phyloP scores from a whole-genome alignment of 2,329 filamentous ascomycete species.

The Xylariaceae sp. region DNA sequence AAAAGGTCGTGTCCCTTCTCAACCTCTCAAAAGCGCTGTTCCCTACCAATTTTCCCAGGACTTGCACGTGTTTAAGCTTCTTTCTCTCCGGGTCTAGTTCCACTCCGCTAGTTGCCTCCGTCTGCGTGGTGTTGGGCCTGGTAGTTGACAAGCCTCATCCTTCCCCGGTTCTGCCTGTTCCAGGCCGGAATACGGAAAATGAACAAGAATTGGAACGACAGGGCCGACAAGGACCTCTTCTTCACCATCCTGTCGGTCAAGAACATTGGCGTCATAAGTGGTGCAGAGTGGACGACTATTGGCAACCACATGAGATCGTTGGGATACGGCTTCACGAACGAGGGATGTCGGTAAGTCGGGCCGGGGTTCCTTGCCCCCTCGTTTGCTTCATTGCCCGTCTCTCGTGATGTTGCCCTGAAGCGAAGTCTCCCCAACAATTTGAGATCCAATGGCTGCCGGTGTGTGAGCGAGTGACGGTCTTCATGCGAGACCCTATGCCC shows the following conservation, averaged over 20 bases:
- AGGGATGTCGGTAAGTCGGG: constrained; percentile 51
- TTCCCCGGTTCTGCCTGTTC: not conserved
- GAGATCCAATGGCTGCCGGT: too few relatives aligned
- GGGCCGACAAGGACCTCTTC: constrained; percentile 56
- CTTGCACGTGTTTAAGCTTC: constrained; percentile 17
- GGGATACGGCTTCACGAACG: constrained; percentile 57
- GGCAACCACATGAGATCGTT: constrained; percentile 52
- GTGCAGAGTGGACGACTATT: constrained; percentile 54
- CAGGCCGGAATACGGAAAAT: constrained; percentile 28
- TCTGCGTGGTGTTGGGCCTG: not conserved
- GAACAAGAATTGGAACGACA: constrained; percentile 55
- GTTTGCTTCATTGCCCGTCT: not conserved
- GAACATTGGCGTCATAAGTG: constrained; percentile 56
- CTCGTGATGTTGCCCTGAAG: not conserved
- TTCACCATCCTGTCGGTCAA: constrained; percentile 56
- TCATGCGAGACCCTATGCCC: too few relatives aligned
- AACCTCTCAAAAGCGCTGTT: constrained; percentile 23
- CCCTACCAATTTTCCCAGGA: constrained; percentile 18
- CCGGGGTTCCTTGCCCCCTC: too few relatives aligned
- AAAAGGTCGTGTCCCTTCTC: constrained; percentile 7
- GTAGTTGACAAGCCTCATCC: too few relatives aligned
- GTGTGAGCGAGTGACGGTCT: too few relatives aligned
- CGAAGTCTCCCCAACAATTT: too few relatives aligned
- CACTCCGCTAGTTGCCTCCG: constrained; percentile 8
- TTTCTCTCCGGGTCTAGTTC: not conserved